Evolutionary conservation across 805 yeast species (phyloP), one percentile per base, ranked within the genome.

Genomic region (Suhomyces sp.): DNA sequence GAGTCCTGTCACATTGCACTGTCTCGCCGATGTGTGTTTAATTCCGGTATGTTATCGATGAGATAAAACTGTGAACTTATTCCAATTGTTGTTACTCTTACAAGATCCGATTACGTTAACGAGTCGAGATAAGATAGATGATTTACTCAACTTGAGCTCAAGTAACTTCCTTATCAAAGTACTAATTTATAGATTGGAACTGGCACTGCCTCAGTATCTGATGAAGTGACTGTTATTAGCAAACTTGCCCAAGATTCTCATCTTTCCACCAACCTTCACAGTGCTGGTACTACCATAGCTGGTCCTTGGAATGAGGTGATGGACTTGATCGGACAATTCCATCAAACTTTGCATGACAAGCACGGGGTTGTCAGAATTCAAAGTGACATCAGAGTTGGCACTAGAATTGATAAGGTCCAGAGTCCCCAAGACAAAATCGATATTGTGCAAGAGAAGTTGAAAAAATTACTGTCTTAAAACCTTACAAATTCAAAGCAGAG

Each of bases 301-400:
- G 96, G 96, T 1, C 88, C 88, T n/a, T 88, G 96, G 96, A 78
- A 79, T 50, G 88, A 83, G 36, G 96, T 88, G 1, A 82, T 80
- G 78, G 76, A 70, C 21, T 61, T 86, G 35, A 82, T 88, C 48
- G 96, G 96, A 6, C 74, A 76, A 46, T 63, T 87, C 48, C 96
- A 88, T 52, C 80, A 81, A 51, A 66, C 67, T 28, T 73, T 85
- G 35, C 96, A 88, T 51, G 46, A 48, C 6, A 69, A 70, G 4
- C 67, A 74, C 46, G 95, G 95, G 1, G 77, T 84, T 9, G 72
- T 82, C 8, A 72, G 96, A 54, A 79, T 88, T 34, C 96, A 88
- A 55, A 79, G 87, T 43, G 95, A 88, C 48, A 83, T 88, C 37
- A 69, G 96, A 53, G 81, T 87, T 23, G 96, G 96, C 6, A 84